These are phyloP conservation scores for Petunia axillaris DNA, from an alignment of 257 asterid species.

Conservation along the genomic window DNA sequence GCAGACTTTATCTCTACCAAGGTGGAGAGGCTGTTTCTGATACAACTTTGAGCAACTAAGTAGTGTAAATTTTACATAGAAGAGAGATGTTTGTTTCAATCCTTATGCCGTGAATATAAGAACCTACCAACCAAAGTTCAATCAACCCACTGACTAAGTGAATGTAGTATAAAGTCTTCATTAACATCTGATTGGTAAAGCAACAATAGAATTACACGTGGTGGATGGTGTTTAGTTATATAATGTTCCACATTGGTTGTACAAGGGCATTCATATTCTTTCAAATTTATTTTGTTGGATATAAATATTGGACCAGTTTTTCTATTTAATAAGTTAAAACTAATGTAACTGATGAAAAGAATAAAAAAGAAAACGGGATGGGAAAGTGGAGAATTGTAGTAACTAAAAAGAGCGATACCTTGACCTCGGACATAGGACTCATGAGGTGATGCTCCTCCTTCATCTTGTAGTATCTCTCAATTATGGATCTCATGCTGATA, in stretches of 20 bases:
- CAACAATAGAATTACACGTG: background rate
- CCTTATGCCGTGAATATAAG: background rate
- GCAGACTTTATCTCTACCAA: too few relatives aligned
- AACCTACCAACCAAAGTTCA: background rate
- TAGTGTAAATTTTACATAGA: background rate
- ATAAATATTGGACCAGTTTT: too few relatives aligned
- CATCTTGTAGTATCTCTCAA: slow-evolving; percentile 31
- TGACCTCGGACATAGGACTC: slow-evolving; percentile 30
- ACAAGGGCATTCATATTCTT: too few relatives aligned
- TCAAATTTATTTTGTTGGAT: too few relatives aligned
- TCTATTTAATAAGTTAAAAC: too few relatives aligned
- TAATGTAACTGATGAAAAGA: too few relatives aligned
- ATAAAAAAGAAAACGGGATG: too few relatives aligned
- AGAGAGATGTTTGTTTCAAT: background rate
- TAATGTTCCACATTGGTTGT: background rate
- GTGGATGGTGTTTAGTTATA: background rate
- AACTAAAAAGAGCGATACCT: slow-evolving; percentile 23
- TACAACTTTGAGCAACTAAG: background rate
- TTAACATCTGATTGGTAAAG: background rate
- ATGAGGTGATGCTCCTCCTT: slow-evolving; percentile 32
- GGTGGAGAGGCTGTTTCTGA: too few relatives aligned
- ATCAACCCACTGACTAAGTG: background rate
- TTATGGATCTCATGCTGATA: slow-evolving; percentile 31
- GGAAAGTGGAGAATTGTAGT: too few relatives aligned
- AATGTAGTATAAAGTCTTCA: background rate